Evolutionary conservation across 1,284 basidiomycete genomes (phyloP).

Genomic region (Limonomyces culmigenus): DNA sequence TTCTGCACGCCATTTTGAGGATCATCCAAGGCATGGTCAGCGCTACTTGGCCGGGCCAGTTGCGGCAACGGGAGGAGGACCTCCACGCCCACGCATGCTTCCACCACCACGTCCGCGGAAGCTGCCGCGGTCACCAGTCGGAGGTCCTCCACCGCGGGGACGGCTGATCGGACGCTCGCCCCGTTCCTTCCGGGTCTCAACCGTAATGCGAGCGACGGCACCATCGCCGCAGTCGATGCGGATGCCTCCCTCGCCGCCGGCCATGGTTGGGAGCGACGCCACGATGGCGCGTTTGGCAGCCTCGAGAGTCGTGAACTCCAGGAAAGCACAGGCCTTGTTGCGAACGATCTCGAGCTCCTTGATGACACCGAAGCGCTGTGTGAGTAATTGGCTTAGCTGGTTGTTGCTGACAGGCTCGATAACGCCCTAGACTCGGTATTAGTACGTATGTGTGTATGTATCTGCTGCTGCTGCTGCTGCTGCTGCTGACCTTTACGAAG

Average conservation of each 20-base stretch:
- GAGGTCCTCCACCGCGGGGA: constrained; percentile 15
- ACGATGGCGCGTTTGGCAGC: constrained; percentile 74
- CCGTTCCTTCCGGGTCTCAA: constrained; percentile 85
- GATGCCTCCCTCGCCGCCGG: constrained; percentile 84
- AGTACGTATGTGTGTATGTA: constrained; percentile 2
- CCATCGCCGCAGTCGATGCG: constrained; percentile 45
- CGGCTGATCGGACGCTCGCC: constrained; percentile 42
- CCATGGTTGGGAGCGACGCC: constrained; percentile 40
- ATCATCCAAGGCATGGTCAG: too few species aligned
- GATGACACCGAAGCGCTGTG: constrained; percentile 66
- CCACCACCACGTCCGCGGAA: constrained; percentile 12
- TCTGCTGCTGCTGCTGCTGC: background rate
- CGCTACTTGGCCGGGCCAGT: too few species aligned
- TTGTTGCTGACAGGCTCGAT: constrained; percentile 55
- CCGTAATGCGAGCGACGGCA: constrained; percentile 42
- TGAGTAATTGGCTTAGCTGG: constrained; percentile 42
- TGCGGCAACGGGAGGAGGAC: background rate
- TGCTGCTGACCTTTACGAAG: constrained; percentile 72
- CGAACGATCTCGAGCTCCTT: constrained; percentile 85
- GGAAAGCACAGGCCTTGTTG: constrained; percentile 83
- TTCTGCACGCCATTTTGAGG: too few species aligned
- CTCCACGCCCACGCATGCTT: constrained; percentile 14
- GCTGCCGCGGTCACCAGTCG: constrained; percentile 11
- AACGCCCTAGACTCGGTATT: constrained; percentile 48
- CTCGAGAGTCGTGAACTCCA: constrained; percentile 75